Percentiles rank a stretch among this genome's conserved stretches.
phyloP scores from a whole-genome alignment of 169 alveolate species.

The Babesia bovis region DNA sequence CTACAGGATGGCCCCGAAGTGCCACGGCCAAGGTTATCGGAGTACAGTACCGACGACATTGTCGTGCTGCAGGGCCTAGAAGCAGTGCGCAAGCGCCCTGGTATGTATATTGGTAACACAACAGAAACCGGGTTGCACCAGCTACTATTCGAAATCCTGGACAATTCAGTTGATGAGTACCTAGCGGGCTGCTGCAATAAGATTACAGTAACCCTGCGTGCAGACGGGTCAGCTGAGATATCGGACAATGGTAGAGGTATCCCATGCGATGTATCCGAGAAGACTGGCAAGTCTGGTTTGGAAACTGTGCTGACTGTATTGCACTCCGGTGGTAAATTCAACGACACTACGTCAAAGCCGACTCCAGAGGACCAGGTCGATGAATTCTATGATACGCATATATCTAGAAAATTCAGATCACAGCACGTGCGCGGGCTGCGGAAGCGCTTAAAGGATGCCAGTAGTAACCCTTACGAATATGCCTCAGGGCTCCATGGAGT shows the following conservation, averaged over 20 bases:
- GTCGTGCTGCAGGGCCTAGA: constrained; percentile 81
- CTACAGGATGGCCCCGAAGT: background rate
- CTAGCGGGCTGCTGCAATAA: constrained; percentile 72
- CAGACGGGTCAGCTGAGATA: constrained; percentile 72
- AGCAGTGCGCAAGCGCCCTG: constrained; percentile 85
- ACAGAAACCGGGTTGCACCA: constrained; percentile 80
- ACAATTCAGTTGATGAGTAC: constrained; percentile 83
- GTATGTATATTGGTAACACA: constrained; percentile 84
- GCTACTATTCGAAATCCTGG: constrained; percentile 78
- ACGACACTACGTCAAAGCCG: constrained; percentile 45
- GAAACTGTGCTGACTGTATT: constrained; percentile 80
- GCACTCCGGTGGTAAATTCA: constrained; percentile 85
- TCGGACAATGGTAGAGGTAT: constrained; percentile 81
- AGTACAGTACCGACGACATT: constrained; percentile 75
- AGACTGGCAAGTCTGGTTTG: constrained; percentile 72
- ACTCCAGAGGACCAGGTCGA: constrained; percentile 29
- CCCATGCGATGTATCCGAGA: constrained; percentile 78
- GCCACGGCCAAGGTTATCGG: constrained; percentile 4
- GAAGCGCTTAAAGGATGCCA: constrained; percentile 37
- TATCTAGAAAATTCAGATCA: constrained; percentile 5
- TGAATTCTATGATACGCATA: constrained; percentile 7
- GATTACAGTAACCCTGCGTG: constrained; percentile 68
- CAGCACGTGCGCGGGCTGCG: constrained; percentile 12
- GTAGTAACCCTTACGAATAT: constrained; percentile 62
- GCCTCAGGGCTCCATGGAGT: constrained; percentile 86